Base-by-base conservation (phyloP, 176 grass and related monocot species). In the Elaeis guineensis region DNA sequence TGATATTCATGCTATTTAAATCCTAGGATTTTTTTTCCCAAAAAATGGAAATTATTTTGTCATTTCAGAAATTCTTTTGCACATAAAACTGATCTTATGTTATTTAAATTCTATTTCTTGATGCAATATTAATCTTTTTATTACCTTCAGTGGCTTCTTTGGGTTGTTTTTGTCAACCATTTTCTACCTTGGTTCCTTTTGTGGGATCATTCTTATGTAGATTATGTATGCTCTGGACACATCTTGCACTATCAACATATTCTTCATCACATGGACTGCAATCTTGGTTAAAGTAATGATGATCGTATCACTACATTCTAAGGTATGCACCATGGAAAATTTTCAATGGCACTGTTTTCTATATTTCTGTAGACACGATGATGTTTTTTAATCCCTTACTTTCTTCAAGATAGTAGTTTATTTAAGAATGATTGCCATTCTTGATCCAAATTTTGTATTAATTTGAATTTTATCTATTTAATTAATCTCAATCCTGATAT, bases 81-180 rank as follows among this genome's bases (percentile, higher is more conserved):
- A 44, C 11, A 0, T 12, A 44, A 44, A 44, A 44, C 12, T 44
- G 9, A 44, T 8, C 1, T 44, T 44, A 44, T 44, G 12, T 44
- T 44, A 44, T 44, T 12, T 44, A 44, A 44, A 44, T 44, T 44
- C 35, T 14, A 44, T 9, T 2, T 9, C 35, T 11, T 44, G 7
- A 44, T 44, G 11, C 35, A 3, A 44, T 14, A 44, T 44, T 14
- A 44, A 44, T 52, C 2, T 66, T 17, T 53, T 35, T 14, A 14
- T 5, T 17, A 35, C 3, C 55, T 21, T 68, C 65, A 97, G 92
- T 57, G 92, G 75, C 51, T 65, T 91, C 16, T 75, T 82, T 66
- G 87, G 92, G 55, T 66, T 97, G 25, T 85, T 89, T 72, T 70
- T 97, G 59, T 75, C 92, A 65, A 97, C 84, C 54, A 53, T 91